These are phyloP conservation scores for Pterocarpus santalinus DNA, from an alignment of 306 rosid species.

Conservation along the genomic window DNA sequence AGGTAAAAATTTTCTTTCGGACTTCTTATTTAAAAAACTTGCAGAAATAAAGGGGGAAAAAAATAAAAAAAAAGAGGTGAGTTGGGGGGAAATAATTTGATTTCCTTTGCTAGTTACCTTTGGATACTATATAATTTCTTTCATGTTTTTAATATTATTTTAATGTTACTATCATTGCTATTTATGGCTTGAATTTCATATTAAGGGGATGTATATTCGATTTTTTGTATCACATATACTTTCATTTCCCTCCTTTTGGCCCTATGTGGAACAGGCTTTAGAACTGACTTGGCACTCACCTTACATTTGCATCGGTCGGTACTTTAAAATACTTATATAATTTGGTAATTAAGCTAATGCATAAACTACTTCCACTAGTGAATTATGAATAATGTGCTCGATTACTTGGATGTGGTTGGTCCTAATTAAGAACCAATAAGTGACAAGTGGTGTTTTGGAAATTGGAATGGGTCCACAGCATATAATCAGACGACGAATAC, in stretches of 20 bases:
- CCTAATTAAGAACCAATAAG: constrained; percentile 6
- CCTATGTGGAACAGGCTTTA: background rate
- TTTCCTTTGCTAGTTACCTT: background rate
- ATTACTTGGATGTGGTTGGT: background rate
- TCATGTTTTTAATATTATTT: no score
- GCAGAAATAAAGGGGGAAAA: background rate
- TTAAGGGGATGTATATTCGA: background rate
- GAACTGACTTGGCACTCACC: background rate
- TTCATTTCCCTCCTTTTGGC: background rate
- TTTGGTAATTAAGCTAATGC: constrained; percentile 15
- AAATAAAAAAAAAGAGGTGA: background rate
- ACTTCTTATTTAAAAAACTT: background rate
- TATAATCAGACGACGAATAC: background rate
- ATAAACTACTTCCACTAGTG: background rate
- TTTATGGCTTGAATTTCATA: background rate
- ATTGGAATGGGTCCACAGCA: background rate
- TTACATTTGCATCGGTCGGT: constrained; percentile 1
- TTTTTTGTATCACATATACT: background rate
- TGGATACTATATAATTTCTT: no score
- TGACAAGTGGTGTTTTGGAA: background rate
- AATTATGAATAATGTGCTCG: background rate
- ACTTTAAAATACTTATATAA: background rate
- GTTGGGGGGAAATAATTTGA: background rate
- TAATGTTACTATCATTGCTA: background rate
- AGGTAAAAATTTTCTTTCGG: background rate